Percentiles rank a stretch among this genome's conserved stretches.
Conservation (phyloP, 352 stramenopile genomes). For the Peronospora destructor region DNA sequence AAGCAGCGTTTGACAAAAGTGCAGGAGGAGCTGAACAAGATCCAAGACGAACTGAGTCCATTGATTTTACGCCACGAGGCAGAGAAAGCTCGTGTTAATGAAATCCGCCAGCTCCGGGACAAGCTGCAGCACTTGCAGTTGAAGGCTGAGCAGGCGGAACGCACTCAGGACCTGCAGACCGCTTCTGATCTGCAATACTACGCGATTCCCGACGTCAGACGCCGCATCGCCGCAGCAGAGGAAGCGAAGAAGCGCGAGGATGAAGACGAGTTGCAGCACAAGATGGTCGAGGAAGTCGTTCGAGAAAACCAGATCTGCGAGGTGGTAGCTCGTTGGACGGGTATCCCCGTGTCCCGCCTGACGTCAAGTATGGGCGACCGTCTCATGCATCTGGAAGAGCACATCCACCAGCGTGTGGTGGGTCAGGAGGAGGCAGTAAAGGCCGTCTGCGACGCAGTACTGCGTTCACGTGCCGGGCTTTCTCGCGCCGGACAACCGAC, state of each 20-base stretch:
- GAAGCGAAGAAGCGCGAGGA: constrained; percentile 57
- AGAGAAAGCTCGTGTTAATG: constrained; percentile 89
- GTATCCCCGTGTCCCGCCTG: constrained; percentile 83
- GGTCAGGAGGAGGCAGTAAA: constrained; percentile 91
- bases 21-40: constrained; percentile 87
- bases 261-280: constrained; percentile 43
- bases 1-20: constrained; percentile 88
- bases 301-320: constrained; percentile 85
- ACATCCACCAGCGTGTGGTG: constrained; percentile 88
- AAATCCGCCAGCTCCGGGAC: constrained; percentile 89
- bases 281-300: constrained; percentile 84
- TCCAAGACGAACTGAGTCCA: constrained; percentile 88
- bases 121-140: constrained; percentile 90
- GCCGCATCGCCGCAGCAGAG: constrained; percentile 78
- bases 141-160: constrained; percentile 91
- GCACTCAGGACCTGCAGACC: constrained; percentile 91
- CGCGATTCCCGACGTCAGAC: constrained; percentile 89
- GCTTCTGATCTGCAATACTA: constrained; percentile 96
- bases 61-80: constrained; percentile 88
- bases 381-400: constrained; percentile 75
- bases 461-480: constrained; percentile 89
- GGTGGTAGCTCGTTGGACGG: constrained; percentile 87
- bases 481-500: constrained; percentile 82
- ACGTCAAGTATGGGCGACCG: constrained; percentile 72
- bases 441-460: constrained; percentile 89